These are phyloP conservation scores for Colletotrichum gloeosporioides DNA, from an alignment of 2,329 filamentous ascomycete species.

Conservation along the genomic window DNA sequence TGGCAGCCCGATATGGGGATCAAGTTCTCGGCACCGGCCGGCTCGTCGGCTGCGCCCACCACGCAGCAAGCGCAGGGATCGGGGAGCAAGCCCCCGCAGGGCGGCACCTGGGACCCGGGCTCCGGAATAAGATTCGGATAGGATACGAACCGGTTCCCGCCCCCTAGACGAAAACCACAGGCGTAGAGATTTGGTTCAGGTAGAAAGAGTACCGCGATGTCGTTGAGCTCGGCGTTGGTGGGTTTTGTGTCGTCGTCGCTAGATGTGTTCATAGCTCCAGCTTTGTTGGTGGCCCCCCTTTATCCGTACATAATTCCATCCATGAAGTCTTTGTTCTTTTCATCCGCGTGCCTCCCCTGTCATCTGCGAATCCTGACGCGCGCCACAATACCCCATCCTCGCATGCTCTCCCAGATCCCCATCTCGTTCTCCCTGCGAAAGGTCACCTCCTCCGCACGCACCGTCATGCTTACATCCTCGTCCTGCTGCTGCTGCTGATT, in stretches of 20 bases:
- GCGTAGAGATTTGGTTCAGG: neutral
- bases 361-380: conserved; percentile 33
- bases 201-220: neutral
- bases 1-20: conserved; percentile 87
- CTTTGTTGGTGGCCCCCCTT: neutral
- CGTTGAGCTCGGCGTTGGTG: conserved; percentile 1
- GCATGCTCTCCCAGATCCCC: conserved; percentile 56
- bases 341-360: neutral
- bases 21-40: conserved; percentile 65
- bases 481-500: neutral
- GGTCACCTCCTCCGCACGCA: conserved; percentile 51
- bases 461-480: conserved; percentile 42
- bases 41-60: conserved; percentile 25
- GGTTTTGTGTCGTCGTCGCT: neutral
- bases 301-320: neutral
- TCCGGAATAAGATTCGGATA: conserved; percentile 63
- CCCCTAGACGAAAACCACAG: neutral
- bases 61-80: conserved; percentile 23
- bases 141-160: neutral
- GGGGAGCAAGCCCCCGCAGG: conserved; percentile 25
- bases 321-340: neutral
- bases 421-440: conserved; percentile 58
- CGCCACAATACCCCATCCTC: conserved; percentile 56
- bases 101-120: conserved; percentile 64
- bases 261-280: conserved; percentile 1